Percentiles rank a stretch among this genome's conserved stretches.
Conservation (phyloP, 2,329 filamentous ascomycete species). For the Phyllosticta citriasiana region DNA sequence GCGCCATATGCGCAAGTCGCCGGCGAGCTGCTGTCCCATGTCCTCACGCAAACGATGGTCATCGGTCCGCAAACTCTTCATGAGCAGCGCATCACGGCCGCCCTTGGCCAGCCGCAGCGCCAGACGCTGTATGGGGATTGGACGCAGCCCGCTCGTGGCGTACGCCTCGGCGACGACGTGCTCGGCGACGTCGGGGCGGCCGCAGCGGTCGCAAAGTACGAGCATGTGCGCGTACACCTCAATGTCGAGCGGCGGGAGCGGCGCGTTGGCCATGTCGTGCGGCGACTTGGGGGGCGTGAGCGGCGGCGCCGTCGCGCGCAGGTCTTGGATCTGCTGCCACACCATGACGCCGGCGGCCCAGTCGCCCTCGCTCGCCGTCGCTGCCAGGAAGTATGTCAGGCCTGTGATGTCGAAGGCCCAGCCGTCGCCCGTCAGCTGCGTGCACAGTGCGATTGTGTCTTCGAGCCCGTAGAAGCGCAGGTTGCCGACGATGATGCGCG, state of each 20-base stretch:
- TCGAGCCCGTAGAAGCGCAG: constrained; percentile 37
- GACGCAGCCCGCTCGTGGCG: background rate
- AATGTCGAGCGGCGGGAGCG: background rate
- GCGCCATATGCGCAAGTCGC: background rate
- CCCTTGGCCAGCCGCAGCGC: background rate
- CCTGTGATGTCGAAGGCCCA: constrained; percentile 35
- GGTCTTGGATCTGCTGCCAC: constrained; percentile 33
- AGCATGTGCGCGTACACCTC: constrained; percentile 6
- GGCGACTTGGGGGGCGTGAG: background rate
- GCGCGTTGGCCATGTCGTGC: background rate
- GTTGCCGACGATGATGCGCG: constrained; percentile 31
- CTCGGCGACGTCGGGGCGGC: background rate
- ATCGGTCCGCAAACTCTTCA: background rate
- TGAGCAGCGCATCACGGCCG: background rate
- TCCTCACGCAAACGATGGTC: background rate
- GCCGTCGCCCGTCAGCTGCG: constrained; percentile 33
- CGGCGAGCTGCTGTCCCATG: background rate
- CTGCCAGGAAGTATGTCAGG: constrained; percentile 29
- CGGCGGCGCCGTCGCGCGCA: constrained; percentile 9
- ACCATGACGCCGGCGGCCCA: constrained; percentile 27
- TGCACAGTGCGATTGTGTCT: constrained; percentile 31
- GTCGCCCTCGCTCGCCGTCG: constrained; percentile 31
- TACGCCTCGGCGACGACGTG: background rate
- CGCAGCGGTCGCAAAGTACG: constrained; percentile 5
- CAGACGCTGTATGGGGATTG: background rate